Evolutionary conservation across 805 yeast genomes (phyloP), one percentile per base, ranked within the genome.

Genomic region (Kazachstania psychrophila): DNA sequence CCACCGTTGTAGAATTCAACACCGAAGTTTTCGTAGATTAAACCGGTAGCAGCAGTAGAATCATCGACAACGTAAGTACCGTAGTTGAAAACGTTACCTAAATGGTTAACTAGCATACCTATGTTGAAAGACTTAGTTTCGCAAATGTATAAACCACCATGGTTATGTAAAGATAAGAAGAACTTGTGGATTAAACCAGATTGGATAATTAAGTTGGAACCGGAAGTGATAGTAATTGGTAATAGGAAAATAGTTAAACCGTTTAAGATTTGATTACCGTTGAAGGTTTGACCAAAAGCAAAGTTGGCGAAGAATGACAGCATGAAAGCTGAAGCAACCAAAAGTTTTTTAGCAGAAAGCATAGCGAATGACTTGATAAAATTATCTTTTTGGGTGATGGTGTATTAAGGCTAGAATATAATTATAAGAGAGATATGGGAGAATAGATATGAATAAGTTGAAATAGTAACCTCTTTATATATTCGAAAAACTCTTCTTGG

Each of bases 11-110:
- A 28, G 28, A 37, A 32, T 14, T 17, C 31, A 11, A 7, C 10
- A 32, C 36, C 36, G 27, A 20, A 16, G 11, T 24, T 30, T 8
- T 23, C 26, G n/a, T 31, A 28, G 28, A 12, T 20, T 11, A 28
- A 17, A 33, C 36, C 40, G n/a, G 37, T 37, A 6, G 18, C 5
- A 24, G 40, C 33, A 5, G 7, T 12, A n/a, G 33, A 19, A 17
- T 33, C 36, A 20, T 37, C 40, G 14, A 37, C 13, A 6, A 37
- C 14, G 18, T 24, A 33, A 17, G 33, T 33, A 37, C 40, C 40
- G 23, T 27, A 33, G 26, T 37, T 37, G 25, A 33, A 16, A 18
- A 37, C 19, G 23, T 29, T 18, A 17, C 28, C 30, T 15, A 13
- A 22, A 23, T 9, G 5, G 8, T 11, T 6, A 18, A 16, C 9